Base-by-base conservation (phyloP, 495 filamentous ascomycete genomes). In the Xylaria intraflava region DNA sequence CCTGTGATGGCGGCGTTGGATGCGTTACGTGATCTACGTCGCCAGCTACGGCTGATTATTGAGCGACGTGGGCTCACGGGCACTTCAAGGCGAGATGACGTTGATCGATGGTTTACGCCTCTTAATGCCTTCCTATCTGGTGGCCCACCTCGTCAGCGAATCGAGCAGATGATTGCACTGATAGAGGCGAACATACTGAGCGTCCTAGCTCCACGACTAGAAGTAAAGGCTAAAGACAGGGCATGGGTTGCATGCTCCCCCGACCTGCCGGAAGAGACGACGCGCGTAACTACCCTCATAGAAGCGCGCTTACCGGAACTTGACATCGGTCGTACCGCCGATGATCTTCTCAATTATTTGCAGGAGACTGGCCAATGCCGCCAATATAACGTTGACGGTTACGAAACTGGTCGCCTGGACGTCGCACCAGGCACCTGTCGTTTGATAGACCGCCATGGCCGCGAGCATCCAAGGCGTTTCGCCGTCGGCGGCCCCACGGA, bases 1-100 rank as follows among this genome's bases (percentile, higher is more conserved):
- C 46, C 60, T 6, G 47, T 60, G 11, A 60, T 56, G 36, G 57
- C 60, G 5, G 57, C 57, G 11, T 16, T 55, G 22, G 57, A 62
- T 45, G 53, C 57, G 31, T 30, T 62, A 46, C 57, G 60, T 23
- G 60, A 62, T 41, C 52, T 62, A 17, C 60, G 60, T 17, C 60
- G 59, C 42, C 52, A 62, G 31, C 14, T 49, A 12, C 24, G 46
- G 16, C 24, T 60, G 14, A 53, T 53, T 19, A 47, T 57, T 9
- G 55, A 57, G 12, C 55, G 51, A 22, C n/a, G 38, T 26, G 55
- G 55, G 6, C 8, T 57, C 16, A 29, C 48, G 2, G 48, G 55
- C 27, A 27, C 12, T 39, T 57, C 55, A 9, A 35, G 30, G 17
- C 49, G 47, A 20, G 54, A 53, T 17, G 29, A 57, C 16, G 33